Evolutionary conservation across 169 alveolate genomes (phyloP), one percentile per base, ranked within the genome.

Genomic region (Eimeria praecox): DNA sequence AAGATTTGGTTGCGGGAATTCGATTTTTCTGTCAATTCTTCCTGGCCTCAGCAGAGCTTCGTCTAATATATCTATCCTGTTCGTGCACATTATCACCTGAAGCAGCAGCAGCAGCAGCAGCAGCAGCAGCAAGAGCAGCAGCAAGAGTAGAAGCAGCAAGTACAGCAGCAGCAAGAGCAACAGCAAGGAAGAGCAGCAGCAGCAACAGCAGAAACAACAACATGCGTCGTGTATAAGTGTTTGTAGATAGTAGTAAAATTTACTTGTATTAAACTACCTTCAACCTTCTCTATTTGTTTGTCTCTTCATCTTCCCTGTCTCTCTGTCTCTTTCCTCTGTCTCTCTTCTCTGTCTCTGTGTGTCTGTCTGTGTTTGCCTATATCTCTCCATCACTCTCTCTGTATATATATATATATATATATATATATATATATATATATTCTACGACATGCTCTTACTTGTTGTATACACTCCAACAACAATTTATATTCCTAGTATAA

Each of bases 11-110:
- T 98, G 97, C 24, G 99, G 99, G 95, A 99, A 98, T 95, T 99
- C 99, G 59, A 99, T 99, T 98, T 99, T 99, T 92, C 99, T 98
- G 97, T 99, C 99, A 95, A 99, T 99, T 94, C 99, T 98, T 59
- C 99, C 99, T 4, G 99, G 99, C 78, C 99, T 97, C 73, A 99
- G 99, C 94, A 99, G 97, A 71, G 83, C 46, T 71, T 71, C 22
- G 83, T 99, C 99, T 44, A 99, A 98, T 2, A 99, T 96, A 94
- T 99, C 99, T 42, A 99, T 99, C 95, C 99, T 98, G 98, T 99
- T 99, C 0, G 99, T 99, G 12, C 99, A 99, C 99, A 99, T 97
- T 96, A 99, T 99, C 66, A 99, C 97, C 98, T 99, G 83, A 40
- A 71, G 83, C 83, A 38, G 42, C 46, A 30, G 46, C 52, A 30